These are phyloP conservation scores for Dimocarpus longan DNA, from an alignment of 345 rosid genomes.

Conservation along the genomic window DNA sequence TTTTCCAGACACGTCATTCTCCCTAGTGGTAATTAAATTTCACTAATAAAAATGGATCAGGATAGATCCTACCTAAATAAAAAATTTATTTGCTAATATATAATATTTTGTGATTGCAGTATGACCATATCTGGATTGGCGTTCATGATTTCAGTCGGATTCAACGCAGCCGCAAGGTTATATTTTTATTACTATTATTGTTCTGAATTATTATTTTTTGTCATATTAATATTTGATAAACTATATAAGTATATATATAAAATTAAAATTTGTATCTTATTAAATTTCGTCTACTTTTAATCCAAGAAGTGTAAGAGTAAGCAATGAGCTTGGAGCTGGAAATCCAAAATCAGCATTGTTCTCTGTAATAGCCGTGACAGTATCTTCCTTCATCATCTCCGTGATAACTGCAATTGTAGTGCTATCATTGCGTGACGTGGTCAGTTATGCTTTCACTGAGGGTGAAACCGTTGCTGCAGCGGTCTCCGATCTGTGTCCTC, in stretches of 20 bases:
- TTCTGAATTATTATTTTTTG: too few species aligned
- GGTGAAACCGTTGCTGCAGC: constrained; percentile 63
- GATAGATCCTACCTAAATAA: too few species aligned
- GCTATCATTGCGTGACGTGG: constrained; percentile 42
- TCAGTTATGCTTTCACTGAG: constrained; percentile 69
- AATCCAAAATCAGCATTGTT: constrained; percentile 71
- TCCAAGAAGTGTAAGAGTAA: constrained; percentile 64
- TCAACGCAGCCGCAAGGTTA: constrained; percentile 76
- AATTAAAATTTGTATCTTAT: neutral
- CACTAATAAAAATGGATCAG: too few species aligned
- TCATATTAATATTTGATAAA: too few species aligned
- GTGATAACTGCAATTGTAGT: constrained; percentile 35
- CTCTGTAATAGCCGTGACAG: constrained; percentile 55
- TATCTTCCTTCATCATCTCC: constrained; percentile 45
- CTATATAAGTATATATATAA: neutral
- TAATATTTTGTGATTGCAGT: constrained; percentile 32
- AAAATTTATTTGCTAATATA: neutral
- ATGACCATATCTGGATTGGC: constrained; percentile 66
- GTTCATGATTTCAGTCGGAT: constrained; percentile 73
- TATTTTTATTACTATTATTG: neutral
- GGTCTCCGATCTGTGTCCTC: constrained; percentile 67
- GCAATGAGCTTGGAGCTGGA: constrained; percentile 81
- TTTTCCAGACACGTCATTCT: too few species aligned
- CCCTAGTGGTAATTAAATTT: too few species aligned
- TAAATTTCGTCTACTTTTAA: neutral